phyloP scores from a whole-genome alignment of 176 grass and related monocot genomes.

The Thalia dealbata region DNA sequence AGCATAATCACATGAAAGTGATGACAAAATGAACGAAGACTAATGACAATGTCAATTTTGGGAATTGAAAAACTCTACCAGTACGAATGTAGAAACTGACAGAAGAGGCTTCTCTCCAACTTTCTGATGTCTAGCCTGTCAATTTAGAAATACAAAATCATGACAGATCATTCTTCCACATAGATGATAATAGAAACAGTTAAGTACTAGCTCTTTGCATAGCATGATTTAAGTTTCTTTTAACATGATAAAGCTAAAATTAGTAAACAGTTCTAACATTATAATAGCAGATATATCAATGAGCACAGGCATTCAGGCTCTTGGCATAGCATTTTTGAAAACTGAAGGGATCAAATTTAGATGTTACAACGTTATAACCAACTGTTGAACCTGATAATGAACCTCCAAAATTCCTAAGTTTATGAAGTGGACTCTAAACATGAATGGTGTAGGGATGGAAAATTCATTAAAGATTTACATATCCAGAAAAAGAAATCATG shows the following conservation, averaged over 20 bases:
- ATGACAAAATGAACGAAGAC: too few species aligned
- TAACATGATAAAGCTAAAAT: too few species aligned
- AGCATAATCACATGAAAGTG: background rate
- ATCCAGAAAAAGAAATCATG: background rate
- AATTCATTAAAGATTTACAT: too few species aligned
- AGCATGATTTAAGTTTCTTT: too few species aligned
- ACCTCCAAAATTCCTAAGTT: background rate
- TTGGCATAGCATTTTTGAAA: too few species aligned
- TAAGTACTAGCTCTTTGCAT: background rate
- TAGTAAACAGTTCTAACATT: too few species aligned
- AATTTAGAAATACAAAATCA: constrained; percentile 7
- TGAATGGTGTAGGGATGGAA: too few species aligned
- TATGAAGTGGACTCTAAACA: background rate
- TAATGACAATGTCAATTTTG: background rate
- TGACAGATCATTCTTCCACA: constrained; percentile 2
- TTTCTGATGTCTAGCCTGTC: constrained; percentile 83
- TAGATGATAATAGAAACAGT: constrained; percentile 13
- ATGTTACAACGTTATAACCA: background rate
- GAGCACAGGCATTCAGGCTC: too few species aligned
- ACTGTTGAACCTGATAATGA: background rate
- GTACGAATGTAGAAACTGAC: constrained; percentile 82
- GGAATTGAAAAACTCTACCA: constrained; percentile 29
- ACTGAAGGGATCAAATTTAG: background rate
- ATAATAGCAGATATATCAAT: too few species aligned
- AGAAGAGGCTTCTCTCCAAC: constrained; percentile 89